Evolutionary conservation across 2,329 filamentous ascomycete species (phyloP).

Genomic region (Aspergillus pseudoterreus): DNA sequence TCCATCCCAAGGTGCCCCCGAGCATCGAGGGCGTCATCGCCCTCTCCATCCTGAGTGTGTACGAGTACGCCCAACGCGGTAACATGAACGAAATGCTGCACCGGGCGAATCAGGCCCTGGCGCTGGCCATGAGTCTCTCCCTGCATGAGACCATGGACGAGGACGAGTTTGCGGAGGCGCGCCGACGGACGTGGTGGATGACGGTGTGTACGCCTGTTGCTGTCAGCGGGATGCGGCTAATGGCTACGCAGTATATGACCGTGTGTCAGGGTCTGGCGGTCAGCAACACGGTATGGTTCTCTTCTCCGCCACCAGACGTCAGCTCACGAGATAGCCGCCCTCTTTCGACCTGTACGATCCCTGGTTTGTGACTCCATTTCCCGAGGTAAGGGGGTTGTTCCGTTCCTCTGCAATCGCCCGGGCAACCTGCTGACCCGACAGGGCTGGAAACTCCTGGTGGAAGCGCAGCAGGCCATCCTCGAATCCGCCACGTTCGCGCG

Average conservation of each 20-base stretch:
- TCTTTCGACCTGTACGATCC: conserved; percentile 19
- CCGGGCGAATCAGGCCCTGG: conserved; percentile 25
- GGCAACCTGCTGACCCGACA: conserved; percentile 1
- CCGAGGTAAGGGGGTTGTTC: conserved; percentile 9
- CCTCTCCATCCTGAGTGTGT: conserved; percentile 24
- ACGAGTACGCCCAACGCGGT: conserved; percentile 29
- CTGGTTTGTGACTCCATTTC: conserved; percentile 20
- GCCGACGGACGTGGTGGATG: conserved; percentile 28
- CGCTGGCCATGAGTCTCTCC: conserved; percentile 22
- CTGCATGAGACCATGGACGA: conserved; percentile 20
- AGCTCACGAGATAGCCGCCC: conserved; percentile 5
- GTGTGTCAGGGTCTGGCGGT: conserved; percentile 52
- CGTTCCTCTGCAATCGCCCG: not conserved
- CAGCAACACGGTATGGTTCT: conserved; percentile 43
- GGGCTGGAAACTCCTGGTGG: conserved; percentile 22
- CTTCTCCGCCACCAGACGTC: not conserved
- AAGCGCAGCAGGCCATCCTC: conserved; percentile 22
- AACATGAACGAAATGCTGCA: conserved; percentile 27
- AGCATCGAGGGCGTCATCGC: conserved; percentile 25
- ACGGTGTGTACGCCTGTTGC: conserved; percentile 13
- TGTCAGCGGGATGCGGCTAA: not conserved
- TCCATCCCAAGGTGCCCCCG: conserved; percentile 20
- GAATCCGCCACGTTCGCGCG: conserved; percentile 18
- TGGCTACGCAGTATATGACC: conserved; percentile 41
- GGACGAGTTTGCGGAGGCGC: conserved; percentile 20